These are phyloP conservation scores for Pseudoperonospora humuli DNA, from an alignment of 352 stramenopile genomes.

Conservation along the genomic window DNA sequence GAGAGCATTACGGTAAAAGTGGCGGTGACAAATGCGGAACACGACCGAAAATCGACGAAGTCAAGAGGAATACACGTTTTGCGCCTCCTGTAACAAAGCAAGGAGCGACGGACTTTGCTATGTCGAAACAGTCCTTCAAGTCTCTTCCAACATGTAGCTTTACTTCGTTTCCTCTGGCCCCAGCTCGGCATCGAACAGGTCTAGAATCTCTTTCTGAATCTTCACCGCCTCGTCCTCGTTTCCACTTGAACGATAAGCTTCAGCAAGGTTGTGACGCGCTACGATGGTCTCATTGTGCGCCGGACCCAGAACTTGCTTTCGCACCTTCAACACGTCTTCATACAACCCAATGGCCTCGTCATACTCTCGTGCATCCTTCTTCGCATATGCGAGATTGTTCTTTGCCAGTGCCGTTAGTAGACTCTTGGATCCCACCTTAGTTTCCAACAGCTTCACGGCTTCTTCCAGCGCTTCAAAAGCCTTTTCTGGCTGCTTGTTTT, in stretches of 20 bases:
- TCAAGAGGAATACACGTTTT: no score
- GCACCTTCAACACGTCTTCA: conserved; percentile 52
- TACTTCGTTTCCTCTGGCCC: conserved; percentile 22
- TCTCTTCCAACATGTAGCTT: background rate
- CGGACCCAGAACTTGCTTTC: conserved; percentile 47
- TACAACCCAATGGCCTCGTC: conserved; percentile 63
- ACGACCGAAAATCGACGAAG: no score
- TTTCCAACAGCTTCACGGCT: conserved; percentile 50
- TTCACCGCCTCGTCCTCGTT: conserved; percentile 69
- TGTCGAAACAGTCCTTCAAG: conserved; percentile 4
- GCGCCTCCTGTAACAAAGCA: no score
- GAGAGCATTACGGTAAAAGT: no score
- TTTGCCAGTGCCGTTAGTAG: conserved; percentile 67
- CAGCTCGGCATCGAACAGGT: conserved; percentile 52
- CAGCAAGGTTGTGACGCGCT: conserved; percentile 71
- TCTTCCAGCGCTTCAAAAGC: conserved; percentile 52
- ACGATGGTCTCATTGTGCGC: conserved; percentile 81
- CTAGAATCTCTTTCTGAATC: conserved; percentile 78
- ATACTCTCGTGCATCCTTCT: conserved; percentile 69
- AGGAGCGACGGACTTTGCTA: no score
- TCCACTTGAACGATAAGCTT: conserved; percentile 65
- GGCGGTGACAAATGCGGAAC: background rate
- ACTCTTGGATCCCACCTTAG: conserved; percentile 45
- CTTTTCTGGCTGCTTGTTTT: conserved; percentile 74
- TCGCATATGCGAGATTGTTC: conserved; percentile 78